phyloP scores from a whole-genome alignment of 805 yeast genomes.

The Metschnikowia picachoensis region DNA sequence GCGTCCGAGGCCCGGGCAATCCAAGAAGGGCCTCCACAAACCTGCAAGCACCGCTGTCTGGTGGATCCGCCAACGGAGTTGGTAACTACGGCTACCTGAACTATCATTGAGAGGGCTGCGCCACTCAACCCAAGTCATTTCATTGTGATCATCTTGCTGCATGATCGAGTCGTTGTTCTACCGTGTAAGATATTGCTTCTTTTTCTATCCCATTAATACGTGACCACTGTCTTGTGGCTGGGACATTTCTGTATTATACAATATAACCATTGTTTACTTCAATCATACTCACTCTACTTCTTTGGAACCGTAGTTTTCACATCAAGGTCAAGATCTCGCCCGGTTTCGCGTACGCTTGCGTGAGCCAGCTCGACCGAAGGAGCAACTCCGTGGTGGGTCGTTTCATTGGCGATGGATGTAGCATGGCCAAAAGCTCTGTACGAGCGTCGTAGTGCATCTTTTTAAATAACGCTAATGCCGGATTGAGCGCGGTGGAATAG shows the following conservation, averaged over 20 bases:
- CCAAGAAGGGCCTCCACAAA: constrained; percentile 39
- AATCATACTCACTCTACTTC: neutral
- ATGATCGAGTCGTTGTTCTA: constrained; percentile 3
- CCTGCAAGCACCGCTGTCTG: constrained; percentile 17
- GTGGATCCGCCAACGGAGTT: constrained; percentile 19
- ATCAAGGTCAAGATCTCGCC: constrained; percentile 28
- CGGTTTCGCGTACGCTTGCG: constrained; percentile 37
- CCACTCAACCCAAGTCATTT: neutral
- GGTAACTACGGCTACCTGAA: constrained; percentile 38
- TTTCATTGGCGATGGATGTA: constrained; percentile 29
- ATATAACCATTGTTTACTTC: constrained; percentile 11
- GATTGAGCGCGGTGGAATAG: constrained; percentile 21
- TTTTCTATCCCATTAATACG: neutral
- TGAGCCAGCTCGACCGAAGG: constrained; percentile 32
- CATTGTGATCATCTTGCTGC: constrained; percentile 5
- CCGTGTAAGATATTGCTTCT: neutral
- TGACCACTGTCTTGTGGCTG: neutral
- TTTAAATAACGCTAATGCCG: constrained; percentile 32
- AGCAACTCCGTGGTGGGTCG: constrained; percentile 25
- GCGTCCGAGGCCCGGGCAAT: constrained; percentile 75
- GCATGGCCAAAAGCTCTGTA: constrained; percentile 26
- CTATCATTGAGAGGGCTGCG: constrained; percentile 19
- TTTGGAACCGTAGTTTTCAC: neutral
- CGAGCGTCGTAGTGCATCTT: constrained; percentile 38
- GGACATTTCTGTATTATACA: constrained; percentile 6